Base-by-base conservation (phyloP, 495 filamentous ascomycete genomes). In the Podospora pseudoanserina region DNA sequence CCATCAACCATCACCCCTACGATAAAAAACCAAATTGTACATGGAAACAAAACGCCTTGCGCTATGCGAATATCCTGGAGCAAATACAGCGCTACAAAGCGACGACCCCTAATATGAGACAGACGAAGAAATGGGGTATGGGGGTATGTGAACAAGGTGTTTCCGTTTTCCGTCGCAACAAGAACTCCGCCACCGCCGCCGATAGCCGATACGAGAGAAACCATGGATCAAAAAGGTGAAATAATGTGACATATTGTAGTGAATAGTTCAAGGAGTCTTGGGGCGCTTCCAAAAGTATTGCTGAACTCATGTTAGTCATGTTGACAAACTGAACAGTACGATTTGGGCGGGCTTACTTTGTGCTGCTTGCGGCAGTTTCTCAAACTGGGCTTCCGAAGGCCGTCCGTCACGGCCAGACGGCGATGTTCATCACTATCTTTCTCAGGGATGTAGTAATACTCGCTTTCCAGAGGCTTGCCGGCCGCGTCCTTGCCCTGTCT, bases 361-460 rank as follows among this genome's bases (percentile, higher is more conserved):
- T 99, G 95, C 74, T 92, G 90, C 80, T 96, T 97, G 69, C 95
- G 84, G 73, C 94, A 97, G 76, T 87, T 89, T 65, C 95, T 86
- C 71, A 99, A 78, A 63, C 93, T 92, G 5, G 94, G 92, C 76
- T 95, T 96, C 60, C 93, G 83, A 73, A 97, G 80, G 65, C 92
- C 90, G 71, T 92, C 87, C 9, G 92, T 92, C 53, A 97, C 92
- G n/a, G 92, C 87, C 67, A 92, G 84, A 63, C 92, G 86, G 60
- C 95, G 85, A 72, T 87, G 86, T n/a, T 86, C 83, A 71, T 99
- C 92, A 2, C 81, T 82, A 76, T 99, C 95, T 75, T 87, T 84
- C 76, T 99, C 95, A 2, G 94, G 90, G n/a, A 97, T 85, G 76
- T 99, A 99, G 76, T 97, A 98, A 74, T 93, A 99, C 79, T 99